Evolutionary conservation across 2,329 filamentous ascomycete genomes (phyloP).

Genomic region (Mycogone perniciosa): DNA sequence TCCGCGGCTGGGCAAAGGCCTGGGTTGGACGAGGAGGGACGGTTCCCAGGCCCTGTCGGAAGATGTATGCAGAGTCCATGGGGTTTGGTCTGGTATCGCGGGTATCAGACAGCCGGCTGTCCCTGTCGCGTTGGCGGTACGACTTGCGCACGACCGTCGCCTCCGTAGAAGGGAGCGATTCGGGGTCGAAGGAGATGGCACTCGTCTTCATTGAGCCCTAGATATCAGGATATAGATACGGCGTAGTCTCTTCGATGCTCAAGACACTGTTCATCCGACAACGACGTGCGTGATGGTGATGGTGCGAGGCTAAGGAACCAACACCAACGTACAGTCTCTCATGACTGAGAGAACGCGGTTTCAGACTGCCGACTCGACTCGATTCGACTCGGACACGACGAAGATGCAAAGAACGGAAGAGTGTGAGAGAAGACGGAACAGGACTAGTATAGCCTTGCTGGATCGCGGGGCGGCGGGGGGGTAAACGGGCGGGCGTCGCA

Average conservation of each 20-base stretch:
- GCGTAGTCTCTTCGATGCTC: too few species aligned
- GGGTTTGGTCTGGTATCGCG: conserved; percentile 14
- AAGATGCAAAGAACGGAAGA: background rate
- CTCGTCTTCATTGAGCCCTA: background rate
- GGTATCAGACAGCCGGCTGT: background rate
- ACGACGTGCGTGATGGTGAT: too few species aligned
- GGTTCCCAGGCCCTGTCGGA: conserved; percentile 50
- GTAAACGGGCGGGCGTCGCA: background rate
- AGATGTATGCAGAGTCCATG: conserved; percentile 56
- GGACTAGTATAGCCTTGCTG: background rate
- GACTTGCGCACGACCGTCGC: too few species aligned
- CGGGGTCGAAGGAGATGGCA: too few species aligned
- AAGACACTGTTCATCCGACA: too few species aligned
- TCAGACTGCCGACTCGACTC: too few species aligned
- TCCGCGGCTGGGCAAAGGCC: conserved; percentile 26
- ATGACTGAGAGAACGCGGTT: too few species aligned
- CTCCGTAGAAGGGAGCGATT: too few species aligned
- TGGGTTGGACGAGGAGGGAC: conserved; percentile 33
- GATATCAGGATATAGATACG: background rate
- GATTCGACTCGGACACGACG: too few species aligned
- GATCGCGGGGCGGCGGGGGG: background rate
- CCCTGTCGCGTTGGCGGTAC: too few species aligned
- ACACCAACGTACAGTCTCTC: too few species aligned
- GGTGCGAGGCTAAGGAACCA: too few species aligned
- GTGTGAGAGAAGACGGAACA: background rate